Evolutionary conservation across 176 grass and related monocot genomes (phyloP).

Genomic region (Cymbopogon citratus): DNA sequence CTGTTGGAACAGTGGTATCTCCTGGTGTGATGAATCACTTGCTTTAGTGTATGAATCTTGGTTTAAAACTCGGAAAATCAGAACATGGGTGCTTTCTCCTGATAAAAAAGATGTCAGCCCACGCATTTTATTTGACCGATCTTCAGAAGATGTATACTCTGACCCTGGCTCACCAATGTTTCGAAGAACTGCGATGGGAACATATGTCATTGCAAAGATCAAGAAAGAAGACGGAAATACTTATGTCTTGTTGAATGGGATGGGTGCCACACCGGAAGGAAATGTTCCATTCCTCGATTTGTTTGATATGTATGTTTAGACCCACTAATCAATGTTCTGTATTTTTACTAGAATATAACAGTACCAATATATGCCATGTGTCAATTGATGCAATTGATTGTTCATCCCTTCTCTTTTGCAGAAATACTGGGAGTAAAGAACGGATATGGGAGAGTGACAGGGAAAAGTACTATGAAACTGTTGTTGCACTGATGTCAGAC

Average conservation of each 20-base stretch:
- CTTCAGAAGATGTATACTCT: conserved; percentile 96
- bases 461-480: conserved; percentile 90
- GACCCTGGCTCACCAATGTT: conserved; percentile 98
- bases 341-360: conserved; percentile 8
- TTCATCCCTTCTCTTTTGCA: conserved; percentile 35
- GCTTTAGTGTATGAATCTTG: conserved; percentile 96
- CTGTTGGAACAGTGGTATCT: conserved; percentile 62
- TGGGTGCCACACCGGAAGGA: conserved; percentile 94
- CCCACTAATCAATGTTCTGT: conserved; percentile 3
- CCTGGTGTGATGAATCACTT: conserved; percentile 93
- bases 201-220: conserved; percentile 91
- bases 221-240: conserved; percentile 81
- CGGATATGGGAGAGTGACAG: conserved; percentile 98
- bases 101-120: conserved; percentile 68
- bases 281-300: conserved; percentile 98
- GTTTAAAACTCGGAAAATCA: conserved; percentile 97
- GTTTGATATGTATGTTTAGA: conserved; percentile 83
- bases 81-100: conserved; percentile 90
- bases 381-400: conserved; percentile 5
- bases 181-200: conserved; percentile 75
- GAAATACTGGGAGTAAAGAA: conserved; percentile 93
- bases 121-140: conserved; percentile 87
- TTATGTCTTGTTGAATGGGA: conserved; percentile 84
- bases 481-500: conserved; percentile 90
- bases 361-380: neutral